phyloP scores from a whole-genome alignment of 345 rosid species.

The Alliaria petiolata region DNA sequence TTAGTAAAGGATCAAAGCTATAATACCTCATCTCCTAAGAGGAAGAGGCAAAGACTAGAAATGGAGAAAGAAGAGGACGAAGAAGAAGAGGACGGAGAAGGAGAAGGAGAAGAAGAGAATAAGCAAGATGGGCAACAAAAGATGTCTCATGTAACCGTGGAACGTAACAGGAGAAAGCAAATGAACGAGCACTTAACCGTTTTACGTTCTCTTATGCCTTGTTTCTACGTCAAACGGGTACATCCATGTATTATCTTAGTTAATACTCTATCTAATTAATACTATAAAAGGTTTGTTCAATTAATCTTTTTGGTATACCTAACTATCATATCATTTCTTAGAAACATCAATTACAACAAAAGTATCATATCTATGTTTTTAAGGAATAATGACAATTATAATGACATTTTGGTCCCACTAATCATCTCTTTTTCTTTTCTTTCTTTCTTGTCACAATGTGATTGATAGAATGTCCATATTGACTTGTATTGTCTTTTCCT shows the following conservation, averaged over 20 bases:
- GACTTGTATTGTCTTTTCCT: slow-evolving; percentile 9
- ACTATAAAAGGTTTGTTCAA: not conserved
- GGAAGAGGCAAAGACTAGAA: slow-evolving; percentile 43
- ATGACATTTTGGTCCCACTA: slow-evolving; percentile 33
- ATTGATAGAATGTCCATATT: not conserved
- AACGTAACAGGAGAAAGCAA: slow-evolving; percentile 96
- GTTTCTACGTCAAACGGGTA: slow-evolving; percentile 98
- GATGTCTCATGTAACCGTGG: slow-evolving; percentile 88
- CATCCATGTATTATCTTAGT: not conserved
- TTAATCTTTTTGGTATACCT: slow-evolving; percentile 10
- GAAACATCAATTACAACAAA: slow-evolving; percentile 17
- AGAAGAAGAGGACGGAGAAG: slow-evolving; percentile 23
- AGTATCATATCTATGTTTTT: slow-evolving; percentile 8
- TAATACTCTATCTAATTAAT: not conserved
- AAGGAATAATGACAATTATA: slow-evolving; percentile 18
- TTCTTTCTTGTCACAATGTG: slow-evolving; percentile 5
- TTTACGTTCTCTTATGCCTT: slow-evolving; percentile 90
- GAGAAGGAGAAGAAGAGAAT: slow-evolving; percentile 32
- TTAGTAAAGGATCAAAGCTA: slow-evolving; percentile 5
- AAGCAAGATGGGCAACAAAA: slow-evolving; percentile 58
- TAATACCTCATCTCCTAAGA: slow-evolving; percentile 30
- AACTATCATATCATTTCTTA: slow-evolving; percentile 8
- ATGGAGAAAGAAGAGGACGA: slow-evolving; percentile 28
- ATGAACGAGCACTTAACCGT: slow-evolving; percentile 90
- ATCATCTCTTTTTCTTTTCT: slow-evolving; percentile 7